A percentile compares a stretch with the other conserved stretches of the same genome.
Conservation (phyloP, 306 rosid genomes). For the Canavalia ensiformis region DNA sequence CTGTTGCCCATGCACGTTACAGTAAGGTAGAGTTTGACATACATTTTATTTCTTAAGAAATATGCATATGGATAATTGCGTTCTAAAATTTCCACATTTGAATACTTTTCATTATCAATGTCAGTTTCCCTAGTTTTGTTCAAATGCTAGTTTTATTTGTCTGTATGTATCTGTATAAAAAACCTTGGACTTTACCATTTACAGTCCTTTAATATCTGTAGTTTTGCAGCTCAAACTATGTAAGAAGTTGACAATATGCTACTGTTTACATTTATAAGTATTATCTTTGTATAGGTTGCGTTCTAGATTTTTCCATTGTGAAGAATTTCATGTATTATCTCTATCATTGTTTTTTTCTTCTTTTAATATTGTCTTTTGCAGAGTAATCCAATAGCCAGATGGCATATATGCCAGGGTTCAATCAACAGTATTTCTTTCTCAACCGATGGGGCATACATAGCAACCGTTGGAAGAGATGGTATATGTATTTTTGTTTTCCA, state of each 20-base stretch:
- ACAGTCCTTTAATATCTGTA: neutral
- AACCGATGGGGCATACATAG: slow-evolving; percentile 76
- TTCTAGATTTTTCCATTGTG: neutral
- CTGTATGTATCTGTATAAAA: neutral
- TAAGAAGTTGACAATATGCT: slow-evolving; percentile 27
- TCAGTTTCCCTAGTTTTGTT: neutral
- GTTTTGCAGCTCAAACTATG: slow-evolving; percentile 2
- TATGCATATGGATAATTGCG: neutral
- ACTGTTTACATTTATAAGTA: neutral
- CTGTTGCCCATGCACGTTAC: slow-evolving; percentile 93
- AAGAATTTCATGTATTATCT: neutral
- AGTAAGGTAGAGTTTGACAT: slow-evolving; percentile 72
- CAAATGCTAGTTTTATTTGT: neutral
- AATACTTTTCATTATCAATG: neutral
- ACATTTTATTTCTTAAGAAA: slow-evolving; percentile 14
- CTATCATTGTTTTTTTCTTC: neutral
- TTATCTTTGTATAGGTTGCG: neutral
- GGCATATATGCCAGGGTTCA: slow-evolving; percentile 97
- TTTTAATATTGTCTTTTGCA: slow-evolving; percentile 49
- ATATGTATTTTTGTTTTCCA: slow-evolving; percentile 36
- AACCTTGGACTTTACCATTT: neutral
- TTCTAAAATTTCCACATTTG: slow-evolving; percentile 18
- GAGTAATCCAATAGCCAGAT: slow-evolving; percentile 95
- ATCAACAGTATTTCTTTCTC: slow-evolving; percentile 89
- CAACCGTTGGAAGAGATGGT: slow-evolving; percentile 98